Evolutionary conservation across 495 filamentous ascomycete species (phyloP).

Genomic region (Daldinia vernicosa): DNA sequence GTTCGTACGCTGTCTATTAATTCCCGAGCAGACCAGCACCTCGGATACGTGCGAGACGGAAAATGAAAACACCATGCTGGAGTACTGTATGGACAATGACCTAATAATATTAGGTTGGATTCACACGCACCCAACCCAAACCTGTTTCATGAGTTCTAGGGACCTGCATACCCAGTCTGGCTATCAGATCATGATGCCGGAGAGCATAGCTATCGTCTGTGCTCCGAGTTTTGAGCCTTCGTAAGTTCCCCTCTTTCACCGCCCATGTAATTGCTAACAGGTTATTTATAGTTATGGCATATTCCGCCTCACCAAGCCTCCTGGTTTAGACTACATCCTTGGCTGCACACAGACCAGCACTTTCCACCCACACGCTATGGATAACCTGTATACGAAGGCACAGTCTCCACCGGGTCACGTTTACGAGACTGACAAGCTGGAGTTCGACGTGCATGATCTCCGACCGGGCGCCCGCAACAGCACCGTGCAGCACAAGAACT

Average conservation of each 20-base stretch:
- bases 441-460: conserved; percentile 82
- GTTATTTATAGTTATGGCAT: conserved; percentile 74
- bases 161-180: conserved; percentile 93
- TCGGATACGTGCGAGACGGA: conserved; percentile 93
- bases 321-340: conserved; percentile 81
- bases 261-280: conserved; percentile 22
- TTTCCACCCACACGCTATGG: conserved; percentile 74
- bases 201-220: conserved; percentile 97
- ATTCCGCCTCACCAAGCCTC: conserved; percentile 92
- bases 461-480: conserved; percentile 57
- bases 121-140: conserved; percentile 95
- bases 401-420: conserved; percentile 82
- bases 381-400: conserved; percentile 85
- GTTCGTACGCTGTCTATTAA: conserved; percentile 86
- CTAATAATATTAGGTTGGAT: conserved; percentile 96
- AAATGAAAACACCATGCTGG: conserved; percentile 82
- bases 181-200: conserved; percentile 92
- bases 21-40: conserved; percentile 89
- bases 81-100: conserved; percentile 86
- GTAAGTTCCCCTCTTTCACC: conserved; percentile 57
- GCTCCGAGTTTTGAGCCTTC: conserved; percentile 80
- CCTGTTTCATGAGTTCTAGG: conserved; percentile 95
- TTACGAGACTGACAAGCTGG: conserved; percentile 74
- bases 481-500: conserved; percentile 35
- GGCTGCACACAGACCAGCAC: conserved; percentile 76